Conservation (phyloP, 805 yeast species). For the Kluyveromyces dobzhanskii region DNA sequence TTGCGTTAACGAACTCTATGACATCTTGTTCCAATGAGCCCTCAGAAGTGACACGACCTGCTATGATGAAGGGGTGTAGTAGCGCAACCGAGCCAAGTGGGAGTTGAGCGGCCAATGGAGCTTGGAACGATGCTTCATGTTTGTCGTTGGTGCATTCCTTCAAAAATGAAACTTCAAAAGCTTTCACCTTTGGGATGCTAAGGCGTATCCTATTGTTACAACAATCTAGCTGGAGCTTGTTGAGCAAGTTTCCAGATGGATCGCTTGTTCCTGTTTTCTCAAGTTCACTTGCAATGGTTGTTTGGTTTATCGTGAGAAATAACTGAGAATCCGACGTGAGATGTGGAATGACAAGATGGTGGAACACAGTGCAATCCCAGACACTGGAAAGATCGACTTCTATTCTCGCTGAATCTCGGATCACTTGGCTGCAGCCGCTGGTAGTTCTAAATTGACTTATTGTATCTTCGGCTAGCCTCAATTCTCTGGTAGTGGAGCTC, state of each 20-base stretch:
- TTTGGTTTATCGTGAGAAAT: neutral
- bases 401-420: neutral
- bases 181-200: neutral
- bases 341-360: conserved; percentile 12
- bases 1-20: too few species aligned
- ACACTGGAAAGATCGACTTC: conserved; percentile 10
- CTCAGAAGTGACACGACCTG: too few species aligned
- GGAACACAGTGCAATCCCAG: conserved; percentile 16
- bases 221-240: neutral
- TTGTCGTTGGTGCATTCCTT: too few species aligned
- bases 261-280: neutral
- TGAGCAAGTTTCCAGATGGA: neutral
- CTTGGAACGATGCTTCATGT: too few species aligned
- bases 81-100: too few species aligned
- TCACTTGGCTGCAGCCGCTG: too few species aligned
- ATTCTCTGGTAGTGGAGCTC: neutral
- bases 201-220: neutral
- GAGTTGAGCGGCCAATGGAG: too few species aligned
- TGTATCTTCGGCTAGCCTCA: too few species aligned
- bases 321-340: neutral
- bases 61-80: too few species aligned
- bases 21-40: too few species aligned
- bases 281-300: neutral
- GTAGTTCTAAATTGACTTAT: too few species aligned
- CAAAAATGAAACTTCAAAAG: neutral